phyloP scores from a whole-genome alignment of 1,139 yeast genomes.

The Scheffersomyces insectosa region DNA sequence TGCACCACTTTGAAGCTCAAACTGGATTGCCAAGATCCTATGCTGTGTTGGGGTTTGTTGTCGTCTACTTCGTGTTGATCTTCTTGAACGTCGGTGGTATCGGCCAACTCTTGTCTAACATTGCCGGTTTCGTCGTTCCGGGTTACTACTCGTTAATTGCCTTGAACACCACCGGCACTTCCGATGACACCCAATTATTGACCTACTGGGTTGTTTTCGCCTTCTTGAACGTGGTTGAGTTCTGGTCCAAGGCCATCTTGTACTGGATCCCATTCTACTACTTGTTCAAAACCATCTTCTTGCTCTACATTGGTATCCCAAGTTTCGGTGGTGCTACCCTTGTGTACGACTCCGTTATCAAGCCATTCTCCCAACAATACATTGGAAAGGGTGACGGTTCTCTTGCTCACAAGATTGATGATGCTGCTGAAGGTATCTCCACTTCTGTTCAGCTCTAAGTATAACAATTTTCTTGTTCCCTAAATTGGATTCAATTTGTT shows the following conservation, averaged over 20 bases:
- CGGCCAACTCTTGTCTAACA: conserved; percentile 89
- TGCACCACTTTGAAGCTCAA: conserved; percentile 59
- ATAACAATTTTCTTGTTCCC: neutral
- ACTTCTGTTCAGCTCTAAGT: conserved; percentile 36
- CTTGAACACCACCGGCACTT: conserved; percentile 63
- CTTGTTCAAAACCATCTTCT: conserved; percentile 85
- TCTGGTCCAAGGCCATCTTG: conserved; percentile 90
- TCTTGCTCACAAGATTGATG: conserved; percentile 37
- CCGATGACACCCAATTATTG: conserved; percentile 83
- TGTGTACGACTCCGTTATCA: conserved; percentile 63
- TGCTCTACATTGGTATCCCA: conserved; percentile 88
- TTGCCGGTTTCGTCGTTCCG: conserved; percentile 89
- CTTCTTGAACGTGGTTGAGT: conserved; percentile 83
- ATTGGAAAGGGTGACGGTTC: conserved; percentile 29
- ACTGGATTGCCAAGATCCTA: conserved; percentile 89
- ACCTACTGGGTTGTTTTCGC: conserved; percentile 98
- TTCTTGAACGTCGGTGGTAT: conserved; percentile 90
- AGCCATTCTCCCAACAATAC: conserved; percentile 71
- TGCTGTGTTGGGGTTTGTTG: conserved; percentile 67
- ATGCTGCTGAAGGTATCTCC: conserved; percentile 53
- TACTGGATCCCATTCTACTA: conserved; percentile 97
- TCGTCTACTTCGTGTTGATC: conserved; percentile 68
- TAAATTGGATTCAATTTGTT: too few relatives aligned
- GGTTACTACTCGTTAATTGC: conserved; percentile 88
- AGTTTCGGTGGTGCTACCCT: conserved; percentile 80